phyloP scores from a whole-genome alignment of 2,329 filamentous ascomycete species.

The Annulohypoxylon truncatum region DNA sequence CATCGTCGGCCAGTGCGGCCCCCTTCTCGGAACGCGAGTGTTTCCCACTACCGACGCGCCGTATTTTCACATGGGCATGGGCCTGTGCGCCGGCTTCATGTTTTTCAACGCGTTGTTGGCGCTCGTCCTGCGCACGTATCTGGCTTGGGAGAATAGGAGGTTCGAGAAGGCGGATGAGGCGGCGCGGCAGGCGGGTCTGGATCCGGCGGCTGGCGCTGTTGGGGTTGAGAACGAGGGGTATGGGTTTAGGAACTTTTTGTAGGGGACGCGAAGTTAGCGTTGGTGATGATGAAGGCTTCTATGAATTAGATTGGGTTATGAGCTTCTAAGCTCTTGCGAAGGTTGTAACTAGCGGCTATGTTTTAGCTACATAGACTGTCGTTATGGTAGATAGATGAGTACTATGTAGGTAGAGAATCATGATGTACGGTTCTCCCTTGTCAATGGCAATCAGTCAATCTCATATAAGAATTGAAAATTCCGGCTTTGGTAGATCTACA shows the following conservation, averaged over 20 bases:
- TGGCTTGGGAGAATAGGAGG: slow-evolving; percentile 50
- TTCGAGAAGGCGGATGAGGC: slow-evolving; percentile 49
- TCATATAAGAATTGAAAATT: not conserved
- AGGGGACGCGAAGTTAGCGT: slow-evolving; percentile 1
- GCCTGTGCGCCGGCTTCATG: slow-evolving; percentile 56
- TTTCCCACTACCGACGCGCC: slow-evolving; percentile 62
- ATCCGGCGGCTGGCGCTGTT: slow-evolving; percentile 14
- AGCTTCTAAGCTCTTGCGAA: not conserved
- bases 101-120: slow-evolving; percentile 55
- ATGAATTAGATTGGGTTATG: not conserved
- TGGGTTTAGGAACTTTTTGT: slow-evolving; percentile 44
- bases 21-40: slow-evolving; percentile 71
- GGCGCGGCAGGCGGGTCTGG: slow-evolving; percentile 35
- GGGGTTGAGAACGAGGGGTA: slow-evolving; percentile 44
- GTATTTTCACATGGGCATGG: slow-evolving; percentile 55
- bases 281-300: not conserved
- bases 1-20: slow-evolving; percentile 69
- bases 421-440: not conserved
- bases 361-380: not conserved
- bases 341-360: not conserved
- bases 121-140: slow-evolving; percentile 49
- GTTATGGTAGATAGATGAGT: not conserved
- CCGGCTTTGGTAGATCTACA: not conserved
- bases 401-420: slow-evolving; percentile 1
- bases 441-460: not conserved